A percentile compares a stretch with the other conserved stretches of the same genome.
Evolutionary conservation across 1,139 yeast species (phyloP).

Genomic region (Oligophagozyma castellii): DNA sequence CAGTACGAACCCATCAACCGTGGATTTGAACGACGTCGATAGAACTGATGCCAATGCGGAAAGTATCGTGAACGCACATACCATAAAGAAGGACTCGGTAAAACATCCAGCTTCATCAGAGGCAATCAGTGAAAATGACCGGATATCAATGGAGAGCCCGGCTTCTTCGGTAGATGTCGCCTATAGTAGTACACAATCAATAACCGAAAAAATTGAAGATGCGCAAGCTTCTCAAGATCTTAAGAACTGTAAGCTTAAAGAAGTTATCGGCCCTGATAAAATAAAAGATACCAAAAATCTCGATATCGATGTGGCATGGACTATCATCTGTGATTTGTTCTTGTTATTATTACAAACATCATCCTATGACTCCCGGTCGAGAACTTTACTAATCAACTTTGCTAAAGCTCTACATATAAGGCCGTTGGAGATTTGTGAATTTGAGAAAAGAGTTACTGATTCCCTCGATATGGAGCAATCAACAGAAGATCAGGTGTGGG

Average conservation of each 20-base stretch:
- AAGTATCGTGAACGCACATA: background rate
- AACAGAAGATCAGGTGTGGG: slow-evolving; percentile 57
- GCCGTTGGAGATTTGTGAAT: slow-evolving; percentile 61
- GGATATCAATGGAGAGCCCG: background rate
- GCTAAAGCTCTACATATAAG: slow-evolving; percentile 47
- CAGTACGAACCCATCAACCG: background rate
- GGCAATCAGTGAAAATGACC: background rate
- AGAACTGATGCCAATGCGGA: background rate
- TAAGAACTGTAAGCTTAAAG: slow-evolving; percentile 6
- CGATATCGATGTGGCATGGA: slow-evolving; percentile 81
- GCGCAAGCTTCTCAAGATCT: background rate
- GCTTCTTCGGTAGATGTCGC: background rate
- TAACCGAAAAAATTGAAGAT: background rate
- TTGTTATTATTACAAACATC: slow-evolving; percentile 71
- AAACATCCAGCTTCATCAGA: too few relatives aligned
- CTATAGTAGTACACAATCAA: background rate
- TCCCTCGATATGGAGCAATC: slow-evolving; percentile 77
- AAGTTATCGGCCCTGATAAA: slow-evolving; percentile 26
- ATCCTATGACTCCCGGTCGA: slow-evolving; percentile 76
- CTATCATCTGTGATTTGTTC: slow-evolving; percentile 80
- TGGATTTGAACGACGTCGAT: background rate
- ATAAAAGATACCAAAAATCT: slow-evolving; percentile 27
- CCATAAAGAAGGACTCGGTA: background rate
- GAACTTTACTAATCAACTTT: slow-evolving; percentile 57
- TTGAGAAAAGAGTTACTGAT: slow-evolving; percentile 82